phyloP scores from a whole-genome alignment of 78 protist genomes.

The Acrasis kona region DNA sequence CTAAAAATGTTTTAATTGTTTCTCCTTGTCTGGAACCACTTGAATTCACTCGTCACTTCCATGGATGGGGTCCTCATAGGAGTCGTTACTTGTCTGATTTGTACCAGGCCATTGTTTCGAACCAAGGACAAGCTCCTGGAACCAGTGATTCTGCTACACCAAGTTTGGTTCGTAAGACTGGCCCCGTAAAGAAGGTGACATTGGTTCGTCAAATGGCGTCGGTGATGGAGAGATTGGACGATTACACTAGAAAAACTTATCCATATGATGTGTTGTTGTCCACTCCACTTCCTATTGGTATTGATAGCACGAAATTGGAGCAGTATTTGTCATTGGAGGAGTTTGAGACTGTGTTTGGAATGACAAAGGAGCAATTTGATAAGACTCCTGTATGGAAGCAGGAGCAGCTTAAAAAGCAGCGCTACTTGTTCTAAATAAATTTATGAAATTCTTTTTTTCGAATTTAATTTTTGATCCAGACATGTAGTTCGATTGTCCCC shows the following conservation, averaged over 20 bases:
- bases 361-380: constrained; percentile 11
- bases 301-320: constrained; percentile 19
- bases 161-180: too few relatives aligned
- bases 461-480: too few relatives aligned
- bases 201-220: neutral
- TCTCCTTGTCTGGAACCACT: neutral
- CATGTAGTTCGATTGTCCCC: too few relatives aligned
- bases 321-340: constrained; percentile 51
- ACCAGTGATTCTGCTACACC: too few relatives aligned
- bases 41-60: neutral
- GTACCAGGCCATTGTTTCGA: too few relatives aligned
- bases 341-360: constrained; percentile 29
- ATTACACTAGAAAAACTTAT: neutral
- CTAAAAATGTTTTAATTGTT: neutral
- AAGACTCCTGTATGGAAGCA: constrained; percentile 59
- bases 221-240: neutral
- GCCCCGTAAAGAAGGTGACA: neutral
- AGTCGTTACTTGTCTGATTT: too few relatives aligned
- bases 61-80: too few relatives aligned
- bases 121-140: too few relatives aligned
- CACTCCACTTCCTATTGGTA: constrained; percentile 12
- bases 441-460: too few relatives aligned
- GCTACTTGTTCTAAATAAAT: constrained; percentile 22
- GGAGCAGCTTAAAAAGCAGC: constrained; percentile 28
- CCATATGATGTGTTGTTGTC: neutral